phyloP scores from a whole-genome alignment of 768 basidiomycete species.

The Tulasnella sp. region DNA sequence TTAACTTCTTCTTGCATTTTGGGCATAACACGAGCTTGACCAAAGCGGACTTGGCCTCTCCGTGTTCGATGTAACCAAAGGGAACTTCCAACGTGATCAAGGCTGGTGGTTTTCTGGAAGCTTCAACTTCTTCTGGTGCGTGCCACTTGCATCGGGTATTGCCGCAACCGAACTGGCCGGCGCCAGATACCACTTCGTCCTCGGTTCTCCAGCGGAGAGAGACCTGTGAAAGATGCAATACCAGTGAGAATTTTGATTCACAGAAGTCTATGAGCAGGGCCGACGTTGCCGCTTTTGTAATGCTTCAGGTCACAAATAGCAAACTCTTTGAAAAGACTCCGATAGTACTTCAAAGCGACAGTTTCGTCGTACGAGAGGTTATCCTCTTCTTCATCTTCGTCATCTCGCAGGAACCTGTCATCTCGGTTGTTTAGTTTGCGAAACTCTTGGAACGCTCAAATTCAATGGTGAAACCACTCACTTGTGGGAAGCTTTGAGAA shows the following conservation, averaged over 20 bases:
- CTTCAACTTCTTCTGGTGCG: constrained; percentile 36
- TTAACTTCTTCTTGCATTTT: constrained; percentile 75
- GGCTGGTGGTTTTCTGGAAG: constrained; percentile 35
- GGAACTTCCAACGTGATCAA: constrained; percentile 83
- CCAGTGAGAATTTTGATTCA: background rate
- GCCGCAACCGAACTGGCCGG: constrained; percentile 83
- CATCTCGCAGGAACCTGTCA: constrained; percentile 72
- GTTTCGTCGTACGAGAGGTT: constrained; percentile 71
- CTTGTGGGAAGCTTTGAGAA: constrained; percentile 43
- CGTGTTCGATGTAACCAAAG: constrained; percentile 81
- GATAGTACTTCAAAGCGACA: constrained; percentile 85
- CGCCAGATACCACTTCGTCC: constrained; percentile 77
- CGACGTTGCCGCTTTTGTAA: constrained; percentile 85
- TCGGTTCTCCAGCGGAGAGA: constrained; percentile 94
- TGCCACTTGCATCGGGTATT: constrained; percentile 81
- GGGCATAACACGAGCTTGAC: constrained; percentile 88
- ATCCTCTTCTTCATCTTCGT: constrained; percentile 39
- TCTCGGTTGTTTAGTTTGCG: background rate
- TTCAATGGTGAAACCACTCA: constrained; percentile 30
- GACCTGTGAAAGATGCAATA: constrained; percentile 49
- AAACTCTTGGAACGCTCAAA: background rate
- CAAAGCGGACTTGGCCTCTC: constrained; percentile 65
- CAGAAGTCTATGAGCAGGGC: constrained; percentile 34
- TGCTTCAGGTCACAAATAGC: constrained; percentile 93
- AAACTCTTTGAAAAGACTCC: constrained; percentile 84